Evolutionary conservation across 768 basidiomycete species (phyloP), one percentile per base, ranked within the genome.

Genomic region (Naganishia randhawae): DNA sequence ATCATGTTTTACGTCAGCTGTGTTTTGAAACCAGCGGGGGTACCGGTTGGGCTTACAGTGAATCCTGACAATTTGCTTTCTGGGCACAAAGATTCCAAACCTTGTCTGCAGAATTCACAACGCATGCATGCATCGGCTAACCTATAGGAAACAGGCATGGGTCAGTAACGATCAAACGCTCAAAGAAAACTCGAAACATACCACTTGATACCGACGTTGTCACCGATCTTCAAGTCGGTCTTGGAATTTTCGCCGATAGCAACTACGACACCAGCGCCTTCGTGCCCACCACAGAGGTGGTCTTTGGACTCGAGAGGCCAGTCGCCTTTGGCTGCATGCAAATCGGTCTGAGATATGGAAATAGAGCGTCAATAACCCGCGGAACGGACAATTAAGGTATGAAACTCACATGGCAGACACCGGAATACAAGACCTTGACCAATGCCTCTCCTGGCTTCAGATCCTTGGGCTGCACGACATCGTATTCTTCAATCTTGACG

Each of bases 231-330:
- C 71, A 92, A 85, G 0, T 86, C 85, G 13, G 85, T 86, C 53
- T 82, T 65, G 0, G 89, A 88, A 76, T 87, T 80, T 9, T 84
- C 82, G 27, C 86, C 91, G 73, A 93, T 89, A 29, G 91, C 91
- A 48, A 92, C 88, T 65, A 95, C 81, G 50, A 83, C 81, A 19
- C 92, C 91, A 14, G 90, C 89, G 71, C 91, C 91, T 80, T 92
- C 88, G 75, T 92, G 91, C 0, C 92, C 90, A 50, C 67, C 67
- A 31, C 55, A 62, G 13, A 67, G 63, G 27, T 51, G 45, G 14
- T 51, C 64, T 51, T 65, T 71, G 41, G 73, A 64, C 33, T 73
- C 72, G 39, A 89, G 67, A 0, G 92, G 92, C 92, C 92, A 93
- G 76, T 93, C 92, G 50, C 85, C 86, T 42, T 84, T 79, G 32